Evolutionary conservation across 2,329 filamentous ascomycete genomes (phyloP).

Genomic region (Penicillium decumbens): DNA sequence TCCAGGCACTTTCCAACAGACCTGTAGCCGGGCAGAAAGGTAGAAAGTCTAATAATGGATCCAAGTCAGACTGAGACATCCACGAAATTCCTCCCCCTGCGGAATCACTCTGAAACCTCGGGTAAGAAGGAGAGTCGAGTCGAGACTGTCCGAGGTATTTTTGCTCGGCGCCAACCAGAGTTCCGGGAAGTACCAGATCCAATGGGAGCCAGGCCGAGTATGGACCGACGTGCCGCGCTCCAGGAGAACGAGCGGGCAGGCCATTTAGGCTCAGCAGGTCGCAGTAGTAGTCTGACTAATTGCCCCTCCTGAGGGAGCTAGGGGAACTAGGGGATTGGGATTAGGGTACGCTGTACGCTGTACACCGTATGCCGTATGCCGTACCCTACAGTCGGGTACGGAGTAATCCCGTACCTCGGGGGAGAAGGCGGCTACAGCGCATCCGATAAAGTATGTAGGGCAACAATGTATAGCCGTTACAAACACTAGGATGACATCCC

Average conservation of each 20-base stretch:
- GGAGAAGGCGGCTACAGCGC: slow-evolving; percentile 23
- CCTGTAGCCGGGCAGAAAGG: no score
- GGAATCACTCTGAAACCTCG: slow-evolving; percentile 3
- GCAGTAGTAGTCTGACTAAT: not conserved
- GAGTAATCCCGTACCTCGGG: not conserved
- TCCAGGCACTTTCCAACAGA: not conserved
- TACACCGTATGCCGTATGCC: no score
- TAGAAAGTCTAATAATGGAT: not conserved
- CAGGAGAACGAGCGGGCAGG: not conserved
- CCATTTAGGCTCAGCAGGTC: slow-evolving; percentile 2
- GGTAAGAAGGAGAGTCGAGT: slow-evolving; percentile 1
- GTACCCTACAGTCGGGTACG: not conserved
- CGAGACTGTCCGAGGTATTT: slow-evolving; percentile 3
- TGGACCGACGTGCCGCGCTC: not conserved
- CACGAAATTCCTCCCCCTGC: not conserved
- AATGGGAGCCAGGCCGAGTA: slow-evolving; percentile 4
- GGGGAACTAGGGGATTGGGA: not conserved
- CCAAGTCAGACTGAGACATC: slow-evolving; percentile 4
- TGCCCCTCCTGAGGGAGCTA: not conserved
- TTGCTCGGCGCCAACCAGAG: slow-evolving; percentile 1
- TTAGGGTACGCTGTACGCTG: not conserved
- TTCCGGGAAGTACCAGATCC: slow-evolving; percentile 7
- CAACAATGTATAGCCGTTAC: slow-evolving; percentile 22
- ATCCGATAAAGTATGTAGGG: slow-evolving; percentile 22
- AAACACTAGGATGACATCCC: not conserved